Conservation (phyloP, 106 monocot genomes). For the Dendrobium huoshanense region DNA sequence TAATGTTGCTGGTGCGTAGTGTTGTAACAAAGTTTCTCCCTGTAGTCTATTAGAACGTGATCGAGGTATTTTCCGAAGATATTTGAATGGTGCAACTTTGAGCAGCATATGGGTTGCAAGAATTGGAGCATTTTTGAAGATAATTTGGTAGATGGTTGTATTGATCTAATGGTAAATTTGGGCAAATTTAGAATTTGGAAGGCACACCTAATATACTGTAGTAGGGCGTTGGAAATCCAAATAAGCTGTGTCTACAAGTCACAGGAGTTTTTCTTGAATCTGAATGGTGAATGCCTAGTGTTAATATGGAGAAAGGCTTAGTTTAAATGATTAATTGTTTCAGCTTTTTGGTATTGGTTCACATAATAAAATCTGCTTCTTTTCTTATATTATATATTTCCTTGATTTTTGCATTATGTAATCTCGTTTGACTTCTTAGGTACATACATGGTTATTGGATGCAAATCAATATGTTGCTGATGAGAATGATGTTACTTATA, state of each 20-base stretch:
- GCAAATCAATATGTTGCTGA: conserved; percentile 93
- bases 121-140: not conserved
- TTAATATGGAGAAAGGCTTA: not conserved
- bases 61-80: not conserved
- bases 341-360: not conserved
- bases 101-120: not conserved
- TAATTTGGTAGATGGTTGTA: not conserved
- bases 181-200: not conserved
- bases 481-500: conserved; percentile 89
- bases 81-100: not conserved
- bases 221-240: not conserved
- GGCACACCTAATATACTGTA: not conserved
- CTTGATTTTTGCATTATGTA: not conserved
- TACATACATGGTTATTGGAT: conserved; percentile 67
- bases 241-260: not conserved
- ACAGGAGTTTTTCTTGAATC: not conserved
- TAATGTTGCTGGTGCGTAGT: not conserved
- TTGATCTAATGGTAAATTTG: not conserved
- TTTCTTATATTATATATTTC: not conserved
- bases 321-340: not conserved
- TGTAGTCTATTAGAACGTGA: not conserved
- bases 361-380: not conserved
- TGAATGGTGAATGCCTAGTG: not conserved
- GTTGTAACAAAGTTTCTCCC: not conserved
- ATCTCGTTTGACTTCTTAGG: conserved; percentile 28